Percentiles rank a stretch among this genome's conserved stretches.
phyloP scores from a whole-genome alignment of 345 rosid genomes.

The Eucalyptus albens region DNA sequence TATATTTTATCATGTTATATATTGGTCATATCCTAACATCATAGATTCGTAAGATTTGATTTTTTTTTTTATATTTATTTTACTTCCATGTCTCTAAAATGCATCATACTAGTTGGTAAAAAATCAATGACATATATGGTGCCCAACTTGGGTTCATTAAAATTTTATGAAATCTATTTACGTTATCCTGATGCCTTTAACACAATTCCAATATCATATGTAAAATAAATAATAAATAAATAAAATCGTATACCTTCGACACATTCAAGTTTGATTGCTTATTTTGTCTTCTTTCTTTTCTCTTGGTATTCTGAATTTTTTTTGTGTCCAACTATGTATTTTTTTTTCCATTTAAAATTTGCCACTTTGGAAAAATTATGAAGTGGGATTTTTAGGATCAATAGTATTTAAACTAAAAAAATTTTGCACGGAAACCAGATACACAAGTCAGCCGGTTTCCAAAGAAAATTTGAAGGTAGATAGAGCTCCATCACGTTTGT shows the following conservation, averaged over 20 bases:
- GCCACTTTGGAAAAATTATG: not conserved
- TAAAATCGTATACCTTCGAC: not conserved
- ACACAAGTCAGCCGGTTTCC: not conserved
- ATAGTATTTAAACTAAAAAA: not conserved
- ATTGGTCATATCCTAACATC: not conserved
- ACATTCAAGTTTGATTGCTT: not conserved
- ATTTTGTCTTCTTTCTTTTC: not conserved
- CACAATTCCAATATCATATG: not conserved
- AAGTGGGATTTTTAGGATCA: not conserved
- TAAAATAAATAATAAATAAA: not conserved
- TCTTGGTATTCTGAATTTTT: not conserved
- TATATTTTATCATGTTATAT: not conserved
- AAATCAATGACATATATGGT: not conserved
- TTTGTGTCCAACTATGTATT: not conserved
- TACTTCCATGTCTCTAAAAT: not conserved
- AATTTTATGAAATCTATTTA: not conserved
- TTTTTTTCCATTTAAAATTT: not conserved
- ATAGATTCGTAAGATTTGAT: too few relatives aligned
- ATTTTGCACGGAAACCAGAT: not conserved
- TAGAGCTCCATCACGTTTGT: not conserved
- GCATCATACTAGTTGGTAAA: not conserved
- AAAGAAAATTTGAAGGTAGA: not conserved
- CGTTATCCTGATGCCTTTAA: not conserved
- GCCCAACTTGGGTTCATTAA: not conserved
- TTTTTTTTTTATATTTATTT: too few relatives aligned